Conservation (phyloP, 352 stramenopile species). For the Phytophthora vignae region DNA sequence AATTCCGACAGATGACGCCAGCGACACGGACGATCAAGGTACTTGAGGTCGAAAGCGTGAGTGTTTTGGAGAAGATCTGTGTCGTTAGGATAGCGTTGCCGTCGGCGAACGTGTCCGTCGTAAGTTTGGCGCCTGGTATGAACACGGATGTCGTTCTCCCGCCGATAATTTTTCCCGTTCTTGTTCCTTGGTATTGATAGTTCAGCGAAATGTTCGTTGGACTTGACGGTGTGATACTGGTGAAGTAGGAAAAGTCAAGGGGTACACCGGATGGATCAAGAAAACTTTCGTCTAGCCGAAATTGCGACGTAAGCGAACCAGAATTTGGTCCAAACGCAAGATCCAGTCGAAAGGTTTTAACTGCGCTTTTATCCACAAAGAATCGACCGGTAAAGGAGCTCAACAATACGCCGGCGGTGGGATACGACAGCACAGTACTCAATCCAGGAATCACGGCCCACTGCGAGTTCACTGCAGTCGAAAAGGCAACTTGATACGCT, state of each 20-base stretch:
- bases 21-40: constrained; percentile 53
- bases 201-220: constrained; percentile 35
- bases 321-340: constrained; percentile 40
- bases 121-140: constrained; percentile 41
- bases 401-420: constrained; percentile 47
- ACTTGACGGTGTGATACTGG: constrained; percentile 15
- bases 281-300: constrained; percentile 51
- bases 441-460: constrained; percentile 50
- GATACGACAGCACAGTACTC: constrained; percentile 19
- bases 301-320: constrained; percentile 27
- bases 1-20: constrained; percentile 57
- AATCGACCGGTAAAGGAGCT: constrained; percentile 60
- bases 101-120: constrained; percentile 35
- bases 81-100: constrained; percentile 13
- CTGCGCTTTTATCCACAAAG: constrained; percentile 54
- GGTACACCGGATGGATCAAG: constrained; percentile 53
- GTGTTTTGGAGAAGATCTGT: constrained; percentile 41
- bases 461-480: constrained; percentile 34
- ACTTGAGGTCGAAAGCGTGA: constrained; percentile 40
- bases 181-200: constrained; percentile 52
- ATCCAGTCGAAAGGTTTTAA: constrained; percentile 61
- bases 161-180: constrained; percentile 57
- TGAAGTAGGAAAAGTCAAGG: constrained; percentile 60
- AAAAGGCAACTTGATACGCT: constrained; percentile 37
- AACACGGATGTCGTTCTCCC: constrained; percentile 44